Conservation (phyloP, 129 eudicot genomes). For the Artemisia argyi region DNA sequence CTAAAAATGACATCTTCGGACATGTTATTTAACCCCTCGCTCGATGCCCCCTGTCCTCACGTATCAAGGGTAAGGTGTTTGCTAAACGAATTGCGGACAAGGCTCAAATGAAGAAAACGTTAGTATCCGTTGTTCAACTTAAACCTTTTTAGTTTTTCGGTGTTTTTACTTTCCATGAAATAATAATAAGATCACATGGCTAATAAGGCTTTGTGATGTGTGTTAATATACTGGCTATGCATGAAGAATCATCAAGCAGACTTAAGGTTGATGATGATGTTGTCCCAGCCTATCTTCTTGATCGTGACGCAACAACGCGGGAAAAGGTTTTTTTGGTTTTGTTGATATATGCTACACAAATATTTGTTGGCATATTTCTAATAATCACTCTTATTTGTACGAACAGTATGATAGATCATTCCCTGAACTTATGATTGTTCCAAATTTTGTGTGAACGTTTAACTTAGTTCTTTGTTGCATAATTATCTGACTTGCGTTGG, state of each 20-base stretch:
- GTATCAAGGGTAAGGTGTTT: constrained; percentile 87
- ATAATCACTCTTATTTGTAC: constrained; percentile 3
- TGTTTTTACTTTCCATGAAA: neutral
- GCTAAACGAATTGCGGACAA: constrained; percentile 80
- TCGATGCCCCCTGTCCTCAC: too few species aligned
- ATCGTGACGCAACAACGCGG: constrained; percentile 90
- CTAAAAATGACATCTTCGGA: too few species aligned
- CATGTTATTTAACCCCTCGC: too few species aligned
- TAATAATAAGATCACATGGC: neutral
- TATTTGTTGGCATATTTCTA: neutral
- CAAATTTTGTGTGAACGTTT: too few species aligned
- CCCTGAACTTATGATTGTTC: too few species aligned
- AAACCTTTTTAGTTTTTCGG: neutral
- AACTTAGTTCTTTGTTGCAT: too few species aligned
- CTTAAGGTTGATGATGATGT: constrained; percentile 98
- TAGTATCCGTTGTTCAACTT: constrained; percentile 18
- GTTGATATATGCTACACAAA: neutral
- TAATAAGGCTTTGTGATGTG: neutral
- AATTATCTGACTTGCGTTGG: too few species aligned
- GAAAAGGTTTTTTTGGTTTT: constrained; percentile 59
- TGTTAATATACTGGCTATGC: constrained; percentile 76
- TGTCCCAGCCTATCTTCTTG: constrained; percentile 94
- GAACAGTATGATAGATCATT: too few species aligned
- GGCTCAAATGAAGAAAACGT: constrained; percentile 97
- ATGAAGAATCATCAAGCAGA: constrained; percentile 88